Evolutionary conservation across 2,329 filamentous ascomycete species (phyloP), one percentile per base, ranked within the genome.

Genomic region (Xylariaceae sp.): DNA sequence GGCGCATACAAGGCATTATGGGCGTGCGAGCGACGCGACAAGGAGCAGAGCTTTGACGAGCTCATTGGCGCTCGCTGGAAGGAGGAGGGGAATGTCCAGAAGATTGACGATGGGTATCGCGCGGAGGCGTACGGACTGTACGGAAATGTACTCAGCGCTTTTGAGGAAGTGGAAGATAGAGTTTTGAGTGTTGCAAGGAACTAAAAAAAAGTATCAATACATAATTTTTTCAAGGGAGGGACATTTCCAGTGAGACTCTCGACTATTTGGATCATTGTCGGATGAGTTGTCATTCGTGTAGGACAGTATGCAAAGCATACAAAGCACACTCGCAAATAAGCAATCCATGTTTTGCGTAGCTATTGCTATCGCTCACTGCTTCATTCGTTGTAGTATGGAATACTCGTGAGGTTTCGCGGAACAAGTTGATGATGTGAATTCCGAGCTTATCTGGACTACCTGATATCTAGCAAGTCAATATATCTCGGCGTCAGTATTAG

Each of bases 1-100:
- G 90, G 90, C 5, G 92, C 92, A 30, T 96, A 97, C 74, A 97
- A 97, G 74, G 92, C 94, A 11, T 85, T 95, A 0, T 99, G 94
- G 94, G 91, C 88, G 1, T 77, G 90, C 53, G 90, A 94, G 76
- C 76, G 88, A 47, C 71, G 72, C 29, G 70, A 64, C 0, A 56
- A 46, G 43, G 8, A 42, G 8, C 29, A 95, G 79, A 89, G 80
- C 3, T 97, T 97, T 73, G 94, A 97, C 68, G 86, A 92, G 58
- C 77, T 96, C 60, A 86, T 99, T 58, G 89, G 87, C 6, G 76
- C 76, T 67, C 78, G 94, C 59, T 99, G 94, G 94, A 83, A 82
- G 58, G 92, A 96, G 72, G 85, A 87, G 61, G 85, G 85, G 0
- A 90, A 91, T 61, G 86, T 96, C 9, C 83, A 88, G 73, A 89